Conservation (phyloP, 1,284 basidiomycete genomes). For the Tilletia caries region DNA sequence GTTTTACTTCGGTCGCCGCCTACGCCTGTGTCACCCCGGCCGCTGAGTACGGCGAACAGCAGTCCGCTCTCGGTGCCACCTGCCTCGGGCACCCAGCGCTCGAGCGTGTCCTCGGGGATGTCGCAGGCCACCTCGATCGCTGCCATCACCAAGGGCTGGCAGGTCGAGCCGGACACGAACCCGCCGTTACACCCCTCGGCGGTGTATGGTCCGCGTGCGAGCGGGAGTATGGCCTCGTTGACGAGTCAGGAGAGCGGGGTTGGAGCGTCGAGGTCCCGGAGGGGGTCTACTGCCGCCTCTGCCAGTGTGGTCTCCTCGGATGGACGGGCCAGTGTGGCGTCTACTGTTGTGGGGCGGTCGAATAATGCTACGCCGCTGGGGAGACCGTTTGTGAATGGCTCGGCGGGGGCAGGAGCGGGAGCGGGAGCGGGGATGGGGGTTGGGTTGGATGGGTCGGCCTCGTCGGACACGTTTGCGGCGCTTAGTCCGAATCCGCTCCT, state of each 20-base stretch:
- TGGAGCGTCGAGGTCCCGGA: not conserved
- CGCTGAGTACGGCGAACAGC: no score
- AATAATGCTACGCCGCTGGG: not conserved
- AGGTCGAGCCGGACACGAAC: slow-evolving; percentile 9
- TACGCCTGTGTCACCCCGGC: no score
- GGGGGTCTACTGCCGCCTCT: no score
- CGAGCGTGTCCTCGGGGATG: not conserved
- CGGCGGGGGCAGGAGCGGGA: no score
- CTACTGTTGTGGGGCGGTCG: not conserved
- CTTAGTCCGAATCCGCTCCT: not conserved
- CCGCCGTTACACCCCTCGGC: slow-evolving; percentile 6
- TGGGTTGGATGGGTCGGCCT: no score
- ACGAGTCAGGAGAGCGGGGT: not conserved
- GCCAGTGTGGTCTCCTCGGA: no score
- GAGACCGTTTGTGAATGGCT: not conserved
- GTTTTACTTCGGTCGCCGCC: no score
- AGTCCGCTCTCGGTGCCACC: no score
- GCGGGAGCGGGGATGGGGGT: no score
- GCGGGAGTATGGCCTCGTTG: not conserved
- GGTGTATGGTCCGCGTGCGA: not conserved
- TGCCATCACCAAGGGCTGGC: not conserved
- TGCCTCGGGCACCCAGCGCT: not conserved
- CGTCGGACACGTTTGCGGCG: no score
- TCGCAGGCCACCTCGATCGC: not conserved
- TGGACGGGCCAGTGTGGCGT: no score